phyloP scores from a whole-genome alignment of 306 rosid genomes.

The Pueraria montana region DNA sequence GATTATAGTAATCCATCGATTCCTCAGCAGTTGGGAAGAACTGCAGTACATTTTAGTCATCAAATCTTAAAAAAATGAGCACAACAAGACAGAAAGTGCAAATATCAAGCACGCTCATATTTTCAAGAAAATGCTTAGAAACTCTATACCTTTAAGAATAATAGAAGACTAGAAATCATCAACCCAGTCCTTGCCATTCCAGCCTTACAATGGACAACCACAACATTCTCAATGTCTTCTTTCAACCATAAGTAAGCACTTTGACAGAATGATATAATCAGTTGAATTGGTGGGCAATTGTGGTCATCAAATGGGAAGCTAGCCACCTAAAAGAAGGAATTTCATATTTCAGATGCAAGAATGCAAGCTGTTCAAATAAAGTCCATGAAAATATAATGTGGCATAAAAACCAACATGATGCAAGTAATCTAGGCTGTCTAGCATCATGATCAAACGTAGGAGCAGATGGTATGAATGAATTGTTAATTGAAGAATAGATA shows the following conservation, averaged over 20 bases:
- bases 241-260: conserved; percentile 99
- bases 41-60: conserved; percentile 59
- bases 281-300: conserved; percentile 91
- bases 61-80: conserved; percentile 29
- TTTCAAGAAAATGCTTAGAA: conserved; percentile 38
- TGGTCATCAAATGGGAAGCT: conserved; percentile 97
- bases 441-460: conserved; percentile 30
- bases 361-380: conserved; percentile 25
- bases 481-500: conserved; percentile 39
- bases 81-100: conserved; percentile 4
- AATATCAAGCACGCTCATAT: conserved; percentile 32
- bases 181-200: conserved; percentile 99
- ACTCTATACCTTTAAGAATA: conserved; percentile 79
- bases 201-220: conserved; percentile 99
- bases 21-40: conserved; percentile 98
- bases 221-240: conserved; percentile 95
- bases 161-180: conserved; percentile 97
- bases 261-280: conserved; percentile 86
- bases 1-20: conserved; percentile 96
- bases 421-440: conserved; percentile 6
- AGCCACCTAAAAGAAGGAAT: conserved; percentile 76
- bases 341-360: conserved; percentile 44
- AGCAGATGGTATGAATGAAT: conserved; percentile 21
- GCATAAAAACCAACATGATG: conserved; percentile 12
- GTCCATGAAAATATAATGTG: conserved; percentile 30